Base-by-base conservation (phyloP, 2,329 filamentous ascomycete genomes). In the Pseudocercospora crystallina region DNA sequence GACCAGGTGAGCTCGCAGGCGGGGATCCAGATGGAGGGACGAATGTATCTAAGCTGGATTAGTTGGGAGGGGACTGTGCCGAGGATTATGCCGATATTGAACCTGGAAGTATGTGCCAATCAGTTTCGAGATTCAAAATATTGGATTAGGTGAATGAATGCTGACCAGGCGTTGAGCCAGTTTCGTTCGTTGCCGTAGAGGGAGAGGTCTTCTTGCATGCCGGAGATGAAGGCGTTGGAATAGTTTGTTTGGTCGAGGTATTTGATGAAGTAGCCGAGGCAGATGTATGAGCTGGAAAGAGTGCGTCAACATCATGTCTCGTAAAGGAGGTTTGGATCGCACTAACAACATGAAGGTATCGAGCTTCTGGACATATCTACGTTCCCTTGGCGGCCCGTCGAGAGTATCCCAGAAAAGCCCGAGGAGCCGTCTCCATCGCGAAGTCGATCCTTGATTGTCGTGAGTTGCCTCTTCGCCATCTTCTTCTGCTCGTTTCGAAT, bases 61-160 rank as follows among this genome's bases (percentile, higher is more conserved):
- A 73, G 57, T 58, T 73, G 69, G 0, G 69, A 55, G 15, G 71
- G 71, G 9, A 73, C 69, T 26, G 20, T 26, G 20, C 20, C 20
- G 9, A 71, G 60, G 62, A 70, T 71, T 8, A 73, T 55, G 43
- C 68, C 68, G 15, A 68, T 64, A 47, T 71, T 73, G 50, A 72
- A 71, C n/a, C n/a, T n/a, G n/a, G n/a, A n/a, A n/a, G n/a, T n/a
- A n/a, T n/a, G n/a, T n/a, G n/a, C n/a, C n/a, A n/a, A n/a, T n/a
- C n/a, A n/a, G n/a, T n/a, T n/a, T n/a, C n/a, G n/a, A n/a, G n/a
- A n/a, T n/a, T n/a, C n/a, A n/a, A n/a, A n/a, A n/a, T n/a, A n/a
- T n/a, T n/a, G n/a, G n/a, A n/a, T n/a, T n/a, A n/a, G n/a, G n/a
- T n/a, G n/a, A n/a, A n/a, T n/a, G n/a, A n/a, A n/a, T n/a, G n/a